Base-by-base conservation (phyloP, 2,329 filamentous ascomycete species). In the Diplodia scrobiculata region DNA sequence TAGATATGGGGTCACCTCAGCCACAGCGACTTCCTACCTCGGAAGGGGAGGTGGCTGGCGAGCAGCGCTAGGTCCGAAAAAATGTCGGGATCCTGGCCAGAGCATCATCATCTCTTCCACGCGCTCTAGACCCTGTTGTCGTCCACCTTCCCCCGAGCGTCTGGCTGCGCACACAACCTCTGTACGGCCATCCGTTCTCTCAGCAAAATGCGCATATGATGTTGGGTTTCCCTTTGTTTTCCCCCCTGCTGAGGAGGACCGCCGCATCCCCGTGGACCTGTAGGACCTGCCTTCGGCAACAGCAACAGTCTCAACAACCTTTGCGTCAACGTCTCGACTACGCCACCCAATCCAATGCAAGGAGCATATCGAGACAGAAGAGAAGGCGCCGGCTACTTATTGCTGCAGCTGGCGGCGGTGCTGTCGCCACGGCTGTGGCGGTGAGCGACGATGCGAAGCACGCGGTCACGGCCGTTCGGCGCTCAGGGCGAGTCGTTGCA, bases 401-500 rank as follows among this genome's bases (percentile, higher is more conserved):
- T 34, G 68, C 72, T 25, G 72, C 73, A 7, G 71, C 72, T 17
- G 74, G 71, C 48, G 54, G 73, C 14, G 71, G 65, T 13, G 59
- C 83, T 17, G 78, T 78, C 36, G 78, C 79, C 7, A 79, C 75
- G 17, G 79, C 79, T 5, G 75, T 86, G 58, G 79, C 81, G 10
- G 81, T 86, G 70, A 84, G 80, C 53, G 84, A 88, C 60, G 88
- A 96, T 70, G 87, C 92, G 70, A 90, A 89, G 76, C 88, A 91
- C 80, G 84, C 85, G 38, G 94, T 91, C 74, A 86, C 89, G 63
- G 90, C 91, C 11, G 86, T 86, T 1, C 88, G 92, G 79, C 85
- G 94, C 70, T 90, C 90, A 38, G 90, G 90, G 9, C 86, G 94
- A 68, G 94, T 98, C 25, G 87, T 88, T 11, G 82, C 85, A 29